Base-by-base conservation (phyloP, 2,329 filamentous ascomycete species). In the Colletotrichum sublineola region DNA sequence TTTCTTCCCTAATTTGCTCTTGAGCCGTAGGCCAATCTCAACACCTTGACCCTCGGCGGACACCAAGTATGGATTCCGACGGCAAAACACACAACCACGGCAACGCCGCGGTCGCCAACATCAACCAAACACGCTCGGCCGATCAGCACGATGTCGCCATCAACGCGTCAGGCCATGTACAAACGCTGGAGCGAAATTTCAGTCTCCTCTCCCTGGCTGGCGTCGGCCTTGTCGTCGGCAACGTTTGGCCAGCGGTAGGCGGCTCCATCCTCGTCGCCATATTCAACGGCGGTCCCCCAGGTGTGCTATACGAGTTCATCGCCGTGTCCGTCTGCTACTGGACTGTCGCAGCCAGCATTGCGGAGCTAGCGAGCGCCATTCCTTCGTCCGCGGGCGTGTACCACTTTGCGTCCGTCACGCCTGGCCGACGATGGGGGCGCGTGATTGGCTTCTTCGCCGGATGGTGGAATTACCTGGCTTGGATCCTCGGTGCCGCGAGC, bases 321-420 rank as follows among this genome's bases (percentile, higher is more conserved):
- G 78, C 78, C 44, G 83, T 84, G 0, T 84, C 82, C 5, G 70
- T 83, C 61, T 90, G 88, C 75, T 91, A 91, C 80, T 89, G 87
- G 83, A 80, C 87, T 63, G 84, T 91, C 33, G 88, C 87, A 0
- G 87, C 88, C 5, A 89, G 86, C 15, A 85, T 91, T 69, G 89
- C 89, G 56, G 89, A 91, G 79, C 81, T 91, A 38, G 87, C 88
- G 15, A 89, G 87, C 64, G 86, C 88, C 24, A 89, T 91, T 73
- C 89, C 89, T n/a, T 90, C 88, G 1, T 86, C 87, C 8, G 87
- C 85, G 67, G 89, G 88, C 33, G 87, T 91, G 6, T 91, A 91
- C 70, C 89, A 91, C 75, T 91, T 88, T 87, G 89, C 89, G 2
- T 86, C 87, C 18, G 83, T 90, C 11, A 90, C 88, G 2, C 86